phyloP scores from a whole-genome alignment of 371 early-diverging fungal genomes.

The Haplosporangium sp. region DNA sequence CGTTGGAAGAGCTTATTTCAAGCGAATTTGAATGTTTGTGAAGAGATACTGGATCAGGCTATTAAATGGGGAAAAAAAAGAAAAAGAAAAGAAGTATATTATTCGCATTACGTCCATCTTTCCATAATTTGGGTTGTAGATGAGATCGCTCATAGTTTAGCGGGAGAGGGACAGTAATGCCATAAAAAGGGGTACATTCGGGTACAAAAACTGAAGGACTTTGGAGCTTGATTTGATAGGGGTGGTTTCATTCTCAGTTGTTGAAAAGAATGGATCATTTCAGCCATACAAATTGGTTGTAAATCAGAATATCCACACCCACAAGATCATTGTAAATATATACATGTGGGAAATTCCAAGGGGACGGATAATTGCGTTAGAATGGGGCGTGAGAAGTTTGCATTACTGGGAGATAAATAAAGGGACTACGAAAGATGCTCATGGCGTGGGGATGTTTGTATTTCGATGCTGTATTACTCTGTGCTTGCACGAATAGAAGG shows the following conservation, averaged over 20 bases:
- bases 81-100: background rate
- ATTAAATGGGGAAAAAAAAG: background rate
- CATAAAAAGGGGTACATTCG: constrained; percentile 12
- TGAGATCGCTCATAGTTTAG: background rate
- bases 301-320: background rate
- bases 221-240: constrained; percentile 8
- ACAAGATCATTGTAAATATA: background rate
- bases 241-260: constrained; percentile 8
- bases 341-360: background rate
- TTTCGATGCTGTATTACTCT: background rate
- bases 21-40: constrained; percentile 13
- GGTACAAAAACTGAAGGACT: constrained; percentile 1
- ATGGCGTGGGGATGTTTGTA: constrained; percentile 14
- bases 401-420: background rate
- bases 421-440: background rate
- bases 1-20: background rate
- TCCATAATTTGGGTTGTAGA: background rate
- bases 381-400: too few species aligned
- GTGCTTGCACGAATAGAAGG: background rate
- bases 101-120: background rate
- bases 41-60: constrained; percentile 11
- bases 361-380: background rate
- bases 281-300: background rate
- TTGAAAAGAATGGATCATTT: background rate
- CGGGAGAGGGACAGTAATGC: background rate